Evolutionary conservation across 352 stramenopile species (phyloP), one percentile per base, ranked within the genome.

Genomic region (Globisporangium nagaii): DNA sequence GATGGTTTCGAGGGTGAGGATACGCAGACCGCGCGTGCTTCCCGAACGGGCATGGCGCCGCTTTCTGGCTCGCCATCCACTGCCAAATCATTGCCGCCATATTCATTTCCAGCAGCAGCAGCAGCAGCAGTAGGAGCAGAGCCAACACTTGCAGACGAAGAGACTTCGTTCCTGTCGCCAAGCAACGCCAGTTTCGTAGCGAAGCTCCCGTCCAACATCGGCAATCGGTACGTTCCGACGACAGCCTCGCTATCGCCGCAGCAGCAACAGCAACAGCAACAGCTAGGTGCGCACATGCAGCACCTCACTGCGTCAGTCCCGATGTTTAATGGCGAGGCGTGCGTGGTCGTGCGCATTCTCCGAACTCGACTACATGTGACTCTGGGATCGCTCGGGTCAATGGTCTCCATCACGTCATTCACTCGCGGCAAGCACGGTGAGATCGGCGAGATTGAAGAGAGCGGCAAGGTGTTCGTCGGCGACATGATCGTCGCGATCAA

Each of bases 401-500:
- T 70, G 19, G 71, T 90, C 7, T 71, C 68, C 1, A 61, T 90
- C 28, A 86, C 82, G 9, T 84, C 79, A 7, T 90, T 88, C 25
- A 70, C 85, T 17, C 47, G 28, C 10, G 68, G 80, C n/a, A 62
- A 76, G n/a, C 40, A 45, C 34, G 82, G 78, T 2, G 53, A 71
- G 20, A 32, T 40, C 10, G 82, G 82, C 8, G 82, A 93, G 56
- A 77, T 93, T 28, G 79, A 93, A 55, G 47, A 65, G 28, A 89
- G 79, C 47, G 79, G 82, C 31, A 80, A 76, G 36, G 82, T 92
- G 19, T 65, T 87, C 20, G 24, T 75, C 11, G 80, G 80, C 4
- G 81, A 91, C 39, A 59, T 85, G 11, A 65, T 93, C 45, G 54
- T 89, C 12, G 78, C 69, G 25, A 63, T 93, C 25, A 84, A 82